These are phyloP conservation scores for Stagonosporopsis rhizophila DNA, from an alignment of 2,329 filamentous ascomycete species.

Conservation along the genomic window DNA sequence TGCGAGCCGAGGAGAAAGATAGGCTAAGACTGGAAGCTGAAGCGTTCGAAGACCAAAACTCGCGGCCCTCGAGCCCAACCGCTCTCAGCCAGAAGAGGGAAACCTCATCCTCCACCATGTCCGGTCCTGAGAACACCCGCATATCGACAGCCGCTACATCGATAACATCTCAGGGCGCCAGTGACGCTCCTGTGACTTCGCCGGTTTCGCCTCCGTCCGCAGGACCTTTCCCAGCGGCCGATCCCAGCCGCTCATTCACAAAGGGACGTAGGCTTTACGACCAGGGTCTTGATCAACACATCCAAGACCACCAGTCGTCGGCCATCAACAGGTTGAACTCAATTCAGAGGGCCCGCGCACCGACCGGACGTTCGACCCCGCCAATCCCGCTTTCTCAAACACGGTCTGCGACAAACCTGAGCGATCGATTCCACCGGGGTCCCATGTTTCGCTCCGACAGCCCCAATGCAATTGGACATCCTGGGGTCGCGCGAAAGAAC, in stretches of 20 bases:
- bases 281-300: slow-evolving; percentile 77
- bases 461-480: slow-evolving; percentile 55
- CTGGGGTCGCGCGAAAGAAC: slow-evolving; percentile 43
- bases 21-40: slow-evolving; percentile 31
- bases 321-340: slow-evolving; percentile 82
- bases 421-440: slow-evolving; percentile 53
- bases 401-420: slow-evolving; percentile 57
- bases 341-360: slow-evolving; percentile 65
- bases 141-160: slow-evolving; percentile 91
- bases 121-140: slow-evolving; percentile 68
- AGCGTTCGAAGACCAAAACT: slow-evolving; percentile 49
- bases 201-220: slow-evolving; percentile 32
- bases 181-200: slow-evolving; percentile 46
- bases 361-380: slow-evolving; percentile 61
- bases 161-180: slow-evolving; percentile 71
- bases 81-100: slow-evolving; percentile 79
- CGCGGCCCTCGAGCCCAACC: slow-evolving; percentile 57
- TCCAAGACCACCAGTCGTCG: slow-evolving; percentile 80
- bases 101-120: slow-evolving; percentile 84
- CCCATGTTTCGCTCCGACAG: slow-evolving; percentile 53
- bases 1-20: slow-evolving; percentile 65
- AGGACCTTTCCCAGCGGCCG: slow-evolving; percentile 39
- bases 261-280: slow-evolving; percentile 83
- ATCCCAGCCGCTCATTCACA: slow-evolving; percentile 69
- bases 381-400: slow-evolving; percentile 51